Percentiles rank a stretch among this genome's conserved stretches.
phyloP scores from a whole-genome alignment of 805 yeast genomes.

The Cephaloascus albidus region DNA sequence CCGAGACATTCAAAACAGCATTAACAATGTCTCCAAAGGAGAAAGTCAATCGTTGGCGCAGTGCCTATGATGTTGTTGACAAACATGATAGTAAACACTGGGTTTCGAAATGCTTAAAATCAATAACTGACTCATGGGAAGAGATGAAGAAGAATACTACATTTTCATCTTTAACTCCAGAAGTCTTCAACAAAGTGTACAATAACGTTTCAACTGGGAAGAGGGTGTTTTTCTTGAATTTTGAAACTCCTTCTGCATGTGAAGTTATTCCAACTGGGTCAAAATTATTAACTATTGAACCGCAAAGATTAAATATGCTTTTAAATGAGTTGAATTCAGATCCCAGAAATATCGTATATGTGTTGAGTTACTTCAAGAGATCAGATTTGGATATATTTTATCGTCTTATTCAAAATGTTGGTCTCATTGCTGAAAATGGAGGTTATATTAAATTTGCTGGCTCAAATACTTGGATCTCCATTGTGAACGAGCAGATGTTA shows the following conservation, averaged over 20 bases:
- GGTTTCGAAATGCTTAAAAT: constrained; percentile 49
- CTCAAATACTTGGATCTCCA: constrained; percentile 48
- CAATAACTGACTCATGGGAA: constrained; percentile 44
- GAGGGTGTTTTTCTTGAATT: constrained; percentile 41
- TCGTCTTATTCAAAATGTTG: constrained; percentile 58
- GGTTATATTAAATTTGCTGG: constrained; percentile 58
- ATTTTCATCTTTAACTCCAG: constrained; percentile 22
- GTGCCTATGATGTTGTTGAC: constrained; percentile 46
- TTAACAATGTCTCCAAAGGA: constrained; percentile 57
- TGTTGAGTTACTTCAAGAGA: constrained; percentile 58
- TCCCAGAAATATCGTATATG: constrained; percentile 57
- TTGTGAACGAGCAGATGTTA: constrained; percentile 41
- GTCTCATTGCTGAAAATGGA: constrained; percentile 87
- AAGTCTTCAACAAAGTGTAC: constrained; percentile 23
- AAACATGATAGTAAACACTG: constrained; percentile 68
- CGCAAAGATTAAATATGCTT: constrained; percentile 46
- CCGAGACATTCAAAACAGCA: constrained; percentile 55
- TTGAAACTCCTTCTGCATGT: constrained; percentile 33
- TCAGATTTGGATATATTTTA: constrained; percentile 59
- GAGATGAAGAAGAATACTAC: constrained; percentile 9
- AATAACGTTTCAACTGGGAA: constrained; percentile 15
- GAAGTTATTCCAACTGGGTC: constrained; percentile 10
- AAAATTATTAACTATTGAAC: constrained; percentile 44
- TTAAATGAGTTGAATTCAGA: constrained; percentile 51
- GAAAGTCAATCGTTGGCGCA: constrained; percentile 51